Evolutionary conservation across 2,329 filamentous ascomycete species (phyloP), one percentile per base, ranked within the genome.

Genomic region (Hymenoscyphus repandus): DNA sequence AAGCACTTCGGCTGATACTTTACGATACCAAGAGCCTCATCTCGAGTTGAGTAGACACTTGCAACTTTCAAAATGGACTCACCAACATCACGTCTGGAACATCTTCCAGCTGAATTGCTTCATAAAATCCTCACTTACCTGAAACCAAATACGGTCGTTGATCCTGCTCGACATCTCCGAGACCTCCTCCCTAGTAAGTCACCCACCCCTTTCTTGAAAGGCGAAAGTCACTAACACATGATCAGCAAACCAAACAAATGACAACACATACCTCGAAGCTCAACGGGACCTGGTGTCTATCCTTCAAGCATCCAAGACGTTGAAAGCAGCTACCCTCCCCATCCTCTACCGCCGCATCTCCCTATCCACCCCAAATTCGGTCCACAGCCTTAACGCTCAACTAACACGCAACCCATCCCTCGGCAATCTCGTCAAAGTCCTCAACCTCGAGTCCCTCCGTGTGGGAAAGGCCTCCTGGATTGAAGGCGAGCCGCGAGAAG

Each of bases 101-200:
- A 6, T 9, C 37, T 47, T 10, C 45, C 45, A 6, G 30, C 15
- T 2, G 45, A 47, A 22, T 22, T 47, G 4, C 37, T 47, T 6
- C 45, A 47, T n/a, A 47, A 47, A 27, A 41, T 47, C 10, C 15
- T 47, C 15, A 15, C 45, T 5, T 11, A 40, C n/a, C 36, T 47
- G 5, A 40, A 47, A 40, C 36, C 45, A 6, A n/a, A 12, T 9
- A 13, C 30, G n/a, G 27, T 15, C 9, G 6, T 15, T 12, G 37
- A 41, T 32, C 6, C 13, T 4, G 27, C 34, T 32, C 45, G 12
- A n/a, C 36, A 33, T 18, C 27, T 40, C 10, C 18, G 36, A 41
- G 20, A 47, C 32, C 13, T 41, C 6, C 36, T 47, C 6, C 45
- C 36, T 6, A 32, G 34, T 18, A 31, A 47, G 37, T 33, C 3